Evolutionary conservation across 179 eudicot genomes (phyloP), one percentile per base, ranked within the genome.

Genomic region (Corrigiola litoralis): DNA sequence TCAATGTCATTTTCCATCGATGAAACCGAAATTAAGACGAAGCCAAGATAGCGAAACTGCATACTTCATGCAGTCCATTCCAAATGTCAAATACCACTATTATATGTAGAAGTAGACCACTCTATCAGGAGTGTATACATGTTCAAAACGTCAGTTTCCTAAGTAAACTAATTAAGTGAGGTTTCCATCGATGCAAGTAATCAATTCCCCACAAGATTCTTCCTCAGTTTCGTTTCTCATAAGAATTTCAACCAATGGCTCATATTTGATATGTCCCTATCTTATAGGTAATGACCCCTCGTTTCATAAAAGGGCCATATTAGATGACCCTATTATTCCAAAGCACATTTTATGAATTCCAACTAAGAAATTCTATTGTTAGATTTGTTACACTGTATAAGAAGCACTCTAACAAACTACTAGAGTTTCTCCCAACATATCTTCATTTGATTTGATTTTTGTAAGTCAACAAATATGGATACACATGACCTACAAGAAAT

Each of bases 381-480:
- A n/a, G n/a, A n/a, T n/a, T n/a, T n/a, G n/a, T n/a, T n/a, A n/a
- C n/a, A n/a, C n/a, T n/a, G n/a, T n/a, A n/a, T n/a, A n/a, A n/a
- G n/a, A n/a, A n/a, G n/a, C n/a, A n/a, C n/a, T n/a, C n/a, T n/a
- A n/a, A n/a, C n/a, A n/a, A n/a, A n/a, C n/a, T n/a, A n/a, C n/a
- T n/a, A n/a, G n/a, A n/a, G n/a, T n/a, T 40, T 10, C 11, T 11
- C 12, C 11, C 44, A 40, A 10, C 14, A 10, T 14, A 40, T 8
- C 44, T 10, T 10, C 13, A 40, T 40, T 40, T n/a, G 25, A n/a
- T 31, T 57, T 36, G 45, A 57, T 20, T 8, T 34, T 57, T 17
- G 17, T 10, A 34, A 57, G 29, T 36, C 45, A 36, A 57, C 9
- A 40, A 9, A 70, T 48, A 80, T 81, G 85, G 80, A 78, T 3